These are phyloP conservation scores for Trichomonascaceae sp. DNA, from an alignment of 1,139 yeast genomes.

Conservation along the genomic window DNA sequence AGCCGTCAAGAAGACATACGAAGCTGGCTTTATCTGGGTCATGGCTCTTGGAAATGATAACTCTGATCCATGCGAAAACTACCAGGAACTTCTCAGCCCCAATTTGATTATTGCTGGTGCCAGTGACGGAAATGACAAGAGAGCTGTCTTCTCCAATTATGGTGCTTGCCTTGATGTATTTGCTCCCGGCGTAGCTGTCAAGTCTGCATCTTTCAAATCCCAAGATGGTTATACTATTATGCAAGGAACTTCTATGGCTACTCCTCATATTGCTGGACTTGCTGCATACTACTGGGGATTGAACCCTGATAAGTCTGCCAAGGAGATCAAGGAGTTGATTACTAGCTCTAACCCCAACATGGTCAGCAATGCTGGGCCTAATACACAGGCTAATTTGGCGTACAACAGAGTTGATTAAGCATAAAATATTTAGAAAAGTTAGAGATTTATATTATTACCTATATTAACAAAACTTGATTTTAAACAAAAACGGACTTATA, in stretches of 20 bases:
- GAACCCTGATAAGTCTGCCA: conserved; percentile 16
- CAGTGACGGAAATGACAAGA: conserved; percentile 58
- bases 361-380: neutral
- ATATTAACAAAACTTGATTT: too few species aligned
- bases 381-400: conserved; percentile 11
- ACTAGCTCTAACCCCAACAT: neutral
- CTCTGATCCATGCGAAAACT: conserved; percentile 65
- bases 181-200: conserved; percentile 71
- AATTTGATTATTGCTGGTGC: conserved; percentile 75
- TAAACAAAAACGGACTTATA: too few species aligned
- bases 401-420: conserved; percentile 1
- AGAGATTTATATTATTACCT: neutral
- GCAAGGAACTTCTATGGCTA: conserved; percentile 88
- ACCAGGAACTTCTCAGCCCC: conserved; percentile 62
- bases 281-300: conserved; percentile 58
- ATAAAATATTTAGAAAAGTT: neutral
- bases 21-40: conserved; percentile 56
- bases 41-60: conserved; percentile 87
- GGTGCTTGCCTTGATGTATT: conserved; percentile 79
- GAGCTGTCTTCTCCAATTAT: conserved; percentile 79
- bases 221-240: conserved; percentile 37
- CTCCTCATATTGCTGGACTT: conserved; percentile 76
- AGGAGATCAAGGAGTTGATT: conserved; percentile 19
- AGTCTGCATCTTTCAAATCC: conserved; percentile 36
- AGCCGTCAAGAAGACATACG: conserved; percentile 82